phyloP scores from a whole-genome alignment of 176 grass and related monocot genomes.

The Chrysopogon serrulatus region DNA sequence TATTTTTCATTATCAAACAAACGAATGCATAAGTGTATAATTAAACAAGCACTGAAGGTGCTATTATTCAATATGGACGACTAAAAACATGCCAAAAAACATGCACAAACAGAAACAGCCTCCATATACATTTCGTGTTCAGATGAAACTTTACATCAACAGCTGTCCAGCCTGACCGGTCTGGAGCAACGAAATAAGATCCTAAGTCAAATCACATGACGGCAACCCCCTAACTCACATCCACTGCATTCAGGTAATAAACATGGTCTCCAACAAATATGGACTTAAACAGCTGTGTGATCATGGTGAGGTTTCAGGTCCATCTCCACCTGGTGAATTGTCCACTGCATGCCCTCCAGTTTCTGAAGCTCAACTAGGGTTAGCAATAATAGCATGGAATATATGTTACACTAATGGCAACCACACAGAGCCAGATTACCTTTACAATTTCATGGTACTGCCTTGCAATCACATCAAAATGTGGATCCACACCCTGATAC shows the following conservation, averaged over 20 bases:
- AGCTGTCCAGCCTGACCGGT: background rate
- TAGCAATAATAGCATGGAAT: background rate
- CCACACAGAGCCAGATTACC: slow-evolving; percentile 25
- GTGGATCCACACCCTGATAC: slow-evolving; percentile 97
- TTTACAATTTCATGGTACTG: slow-evolving; percentile 96
- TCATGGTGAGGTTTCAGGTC: slow-evolving; percentile 73
- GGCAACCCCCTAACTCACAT: background rate
- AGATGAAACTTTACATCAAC: slow-evolving; percentile 4
- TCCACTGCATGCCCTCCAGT: slow-evolving; percentile 97
- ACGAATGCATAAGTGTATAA: background rate
- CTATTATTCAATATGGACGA: background rate
- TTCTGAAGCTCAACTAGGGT: slow-evolving; percentile 47
- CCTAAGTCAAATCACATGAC: background rate
- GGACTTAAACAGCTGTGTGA: background rate
- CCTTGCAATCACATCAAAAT: slow-evolving; percentile 94
- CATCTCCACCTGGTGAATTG: slow-evolving; percentile 97
- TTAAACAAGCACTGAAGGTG: background rate
- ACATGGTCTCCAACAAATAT: background rate
- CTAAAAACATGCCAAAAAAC: too few species aligned
- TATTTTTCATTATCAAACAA: background rate
- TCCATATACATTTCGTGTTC: background rate
- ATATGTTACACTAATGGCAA: background rate
- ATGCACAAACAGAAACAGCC: background rate
- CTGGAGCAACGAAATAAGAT: background rate
- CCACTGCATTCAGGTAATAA: background rate